Evolutionary conservation across 176 grass and related monocot genomes (phyloP).

Genomic region (Areca catechu): DNA sequence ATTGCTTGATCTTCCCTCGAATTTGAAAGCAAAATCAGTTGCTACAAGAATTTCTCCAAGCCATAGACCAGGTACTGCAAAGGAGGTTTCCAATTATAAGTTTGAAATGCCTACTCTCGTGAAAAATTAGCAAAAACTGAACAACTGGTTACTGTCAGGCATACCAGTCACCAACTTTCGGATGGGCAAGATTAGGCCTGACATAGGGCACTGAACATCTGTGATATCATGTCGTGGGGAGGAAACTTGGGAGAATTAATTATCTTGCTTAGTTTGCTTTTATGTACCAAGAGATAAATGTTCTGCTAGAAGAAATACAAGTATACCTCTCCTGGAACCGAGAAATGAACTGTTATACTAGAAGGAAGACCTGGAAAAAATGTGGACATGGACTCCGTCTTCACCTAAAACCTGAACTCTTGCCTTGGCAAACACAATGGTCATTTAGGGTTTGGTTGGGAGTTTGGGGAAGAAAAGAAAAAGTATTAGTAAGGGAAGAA

Average conservation of each 20-base stretch:
- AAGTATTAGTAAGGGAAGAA: too few species aligned
- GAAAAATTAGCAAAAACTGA: neutral
- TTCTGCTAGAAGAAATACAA: neutral
- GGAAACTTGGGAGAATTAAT: constrained; percentile 25
- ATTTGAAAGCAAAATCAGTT: too few species aligned
- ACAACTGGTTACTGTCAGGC: constrained; percentile 44
- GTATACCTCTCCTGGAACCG: constrained; percentile 65
- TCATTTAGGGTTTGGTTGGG: too few species aligned
- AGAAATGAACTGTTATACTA: constrained; percentile 66
- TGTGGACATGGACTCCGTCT: constrained; percentile 83
- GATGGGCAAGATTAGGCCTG: constrained; percentile 76
- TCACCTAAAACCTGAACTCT: constrained; percentile 79
- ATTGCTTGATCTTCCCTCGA: too few species aligned
- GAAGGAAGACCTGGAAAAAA: constrained; percentile 70
- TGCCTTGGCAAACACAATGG: constrained; percentile 35
- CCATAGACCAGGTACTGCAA: constrained; percentile 78
- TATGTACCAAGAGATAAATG: neutral
- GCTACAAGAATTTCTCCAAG: constrained; percentile 76
- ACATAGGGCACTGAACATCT: constrained; percentile 68
- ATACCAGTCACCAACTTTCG: constrained; percentile 64
- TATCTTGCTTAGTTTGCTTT: neutral
- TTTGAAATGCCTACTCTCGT: neutral
- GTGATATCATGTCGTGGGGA: constrained; percentile 60
- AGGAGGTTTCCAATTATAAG: neutral
- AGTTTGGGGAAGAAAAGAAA: too few species aligned